phyloP scores from a whole-genome alignment of 75 land plant genomes.

The Chamaecyparis obtusa region DNA sequence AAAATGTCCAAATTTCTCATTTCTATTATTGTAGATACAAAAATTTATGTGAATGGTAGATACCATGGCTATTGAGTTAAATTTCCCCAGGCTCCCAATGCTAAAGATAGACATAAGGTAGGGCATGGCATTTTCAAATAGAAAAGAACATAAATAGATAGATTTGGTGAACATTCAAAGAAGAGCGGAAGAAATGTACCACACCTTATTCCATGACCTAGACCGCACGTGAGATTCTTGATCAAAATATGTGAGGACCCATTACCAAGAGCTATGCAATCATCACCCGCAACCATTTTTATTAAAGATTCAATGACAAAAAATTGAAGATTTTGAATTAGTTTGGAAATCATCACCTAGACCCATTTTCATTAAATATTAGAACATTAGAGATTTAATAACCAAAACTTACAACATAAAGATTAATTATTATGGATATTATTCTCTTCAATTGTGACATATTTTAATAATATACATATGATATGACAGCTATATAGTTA shows the following conservation, averaged over 20 bases:
- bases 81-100: slow-evolving; percentile 33
- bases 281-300: slow-evolving; percentile 28
- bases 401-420: background rate
- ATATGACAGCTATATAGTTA: background rate
- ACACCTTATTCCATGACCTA: slow-evolving; percentile 54
- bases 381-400: too few relatives aligned
- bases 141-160: too few relatives aligned
- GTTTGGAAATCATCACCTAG: too few relatives aligned
- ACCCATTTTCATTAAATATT: too few relatives aligned
- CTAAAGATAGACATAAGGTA: background rate
- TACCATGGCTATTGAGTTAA: slow-evolving; percentile 15
- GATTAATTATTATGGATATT: background rate
- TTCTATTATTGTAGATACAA: background rate
- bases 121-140: background rate
- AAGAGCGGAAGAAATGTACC: background rate
- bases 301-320: too few relatives aligned
- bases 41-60: slow-evolving; percentile 26
- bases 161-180: background rate
- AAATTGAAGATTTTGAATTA: too few relatives aligned
- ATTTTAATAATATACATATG: background rate
- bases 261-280: slow-evolving; percentile 41
- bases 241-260: slow-evolving; percentile 23
- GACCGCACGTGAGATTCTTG: slow-evolving; percentile 35
- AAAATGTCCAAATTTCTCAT: too few relatives aligned
- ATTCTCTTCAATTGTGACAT: background rate